Evolutionary conservation across 495 filamentous ascomycete genomes (phyloP).

Genomic region (Lophiostoma macrostomum): DNA sequence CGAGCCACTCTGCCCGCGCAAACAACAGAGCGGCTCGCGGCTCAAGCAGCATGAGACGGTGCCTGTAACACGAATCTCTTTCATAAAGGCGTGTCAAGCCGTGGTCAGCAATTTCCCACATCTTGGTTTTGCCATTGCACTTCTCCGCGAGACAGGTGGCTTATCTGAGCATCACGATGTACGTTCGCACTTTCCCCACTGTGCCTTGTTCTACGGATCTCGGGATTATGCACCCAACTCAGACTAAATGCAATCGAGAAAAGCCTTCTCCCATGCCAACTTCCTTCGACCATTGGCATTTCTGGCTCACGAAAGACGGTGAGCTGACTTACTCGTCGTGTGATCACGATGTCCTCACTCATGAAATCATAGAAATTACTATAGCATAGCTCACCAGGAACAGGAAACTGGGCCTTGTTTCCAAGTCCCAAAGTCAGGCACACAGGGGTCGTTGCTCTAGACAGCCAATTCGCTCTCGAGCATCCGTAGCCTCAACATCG

Average conservation of each 20-base stretch:
- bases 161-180: no score
- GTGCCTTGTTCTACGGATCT: no score
- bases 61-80: neutral
- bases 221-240: no score
- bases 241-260: no score
- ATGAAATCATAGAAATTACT: neutral
- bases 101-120: neutral
- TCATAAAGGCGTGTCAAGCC: conserved; percentile 2
- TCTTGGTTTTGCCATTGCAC: neutral
- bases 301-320: conserved; percentile 1
- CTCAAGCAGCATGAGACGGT: neutral
- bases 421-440: no score
- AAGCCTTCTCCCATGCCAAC: no score
- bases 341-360: neutral
- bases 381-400: neutral
- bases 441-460: no score
- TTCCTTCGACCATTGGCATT: no score
- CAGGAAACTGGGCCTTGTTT: no score
- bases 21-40: neutral
- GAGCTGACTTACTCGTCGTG: conserved; percentile 4
- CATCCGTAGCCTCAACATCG: no score
- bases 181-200: no score
- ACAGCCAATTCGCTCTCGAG: neutral
- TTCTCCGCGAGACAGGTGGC: no score
- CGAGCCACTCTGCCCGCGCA: neutral